Base-by-base conservation (phyloP, 305 asterid species). In the Lippia alba region DNA sequence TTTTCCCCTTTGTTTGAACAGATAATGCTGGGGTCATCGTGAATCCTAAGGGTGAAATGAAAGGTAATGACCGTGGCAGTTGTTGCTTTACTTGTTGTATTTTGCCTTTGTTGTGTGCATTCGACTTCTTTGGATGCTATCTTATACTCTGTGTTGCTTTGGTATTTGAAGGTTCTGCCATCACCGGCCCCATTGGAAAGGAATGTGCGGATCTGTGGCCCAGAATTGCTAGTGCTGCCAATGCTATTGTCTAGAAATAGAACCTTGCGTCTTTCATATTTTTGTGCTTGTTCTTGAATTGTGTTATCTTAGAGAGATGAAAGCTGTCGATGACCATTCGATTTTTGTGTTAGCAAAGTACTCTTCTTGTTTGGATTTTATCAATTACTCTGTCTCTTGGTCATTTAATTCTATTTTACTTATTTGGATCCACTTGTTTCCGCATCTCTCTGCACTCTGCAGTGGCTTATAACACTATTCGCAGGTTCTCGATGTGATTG, bases 151-250 rank as follows among this genome's bases (percentile, higher is more conserved):
- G 12, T 24, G 0, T 0, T 12, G 5, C 3, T 41, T 17, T 50
- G 9, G 46, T 70, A 33, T 55, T 33, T 75, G 64, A 56, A 88
- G 94, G 94, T 16, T 87, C 94, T 65, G 94, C 94, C 16, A 88
- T 88, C 74, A 88, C 94, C 0, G 91, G 94, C 6, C 94, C 94
- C 5, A 88, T 88, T 16, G 91, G 94, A 41, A 88, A 88, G 75
- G 94, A 88, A 60, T 88, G 94, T 75, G 94, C 94, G 71, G 94
- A 88, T 78, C 80, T 88, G 5, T 88, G 94, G 94, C 94, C 94
- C 40, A 88, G 94, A 74, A 88, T 88, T 71, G 91, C 94, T 1
- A 85, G 91, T 71, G 94, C 91, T 69, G 94, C 94, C 45, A 88
- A 88, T 80, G 94, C 94, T 64, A 88, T 88, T 8, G 91, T 88